Conservation (phyloP, 495 filamentous ascomycete species). For the Trichoderma reesei region DNA sequence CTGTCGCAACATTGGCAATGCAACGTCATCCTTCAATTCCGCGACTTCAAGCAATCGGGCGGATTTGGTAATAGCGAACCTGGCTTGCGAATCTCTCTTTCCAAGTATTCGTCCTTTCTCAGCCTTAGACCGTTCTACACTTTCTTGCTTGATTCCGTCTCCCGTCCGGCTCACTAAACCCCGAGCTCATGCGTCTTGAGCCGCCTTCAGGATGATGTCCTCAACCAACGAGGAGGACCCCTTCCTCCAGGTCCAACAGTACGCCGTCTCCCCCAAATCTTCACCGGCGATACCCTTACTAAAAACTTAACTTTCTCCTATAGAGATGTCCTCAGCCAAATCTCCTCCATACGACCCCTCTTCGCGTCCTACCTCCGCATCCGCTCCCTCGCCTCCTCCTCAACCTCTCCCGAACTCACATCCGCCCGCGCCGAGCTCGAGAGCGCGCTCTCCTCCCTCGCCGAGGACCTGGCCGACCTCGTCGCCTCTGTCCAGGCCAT, state of each 20-base stretch:
- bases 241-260: slow-evolving; percentile 91
- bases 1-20: background rate
- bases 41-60: background rate
- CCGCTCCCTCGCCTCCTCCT: slow-evolving; percentile 56
- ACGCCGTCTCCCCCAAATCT: slow-evolving; percentile 17
- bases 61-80: background rate
- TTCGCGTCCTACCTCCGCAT: slow-evolving; percentile 96
- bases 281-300: background rate
- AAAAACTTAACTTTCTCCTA: slow-evolving; percentile 8
- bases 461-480: slow-evolving; percentile 80
- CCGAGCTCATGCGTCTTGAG: background rate
- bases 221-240: slow-evolving; percentile 71
- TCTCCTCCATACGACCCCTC: slow-evolving; percentile 68
- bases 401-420: slow-evolving; percentile 69
- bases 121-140: background rate
- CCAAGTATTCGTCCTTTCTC: background rate
- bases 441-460: slow-evolving; percentile 61
- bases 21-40: slow-evolving; percentile 7
- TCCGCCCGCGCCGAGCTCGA: slow-evolving; percentile 80
- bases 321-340: slow-evolving; percentile 77
- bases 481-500: slow-evolving; percentile 78
- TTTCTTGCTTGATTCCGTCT: background rate
- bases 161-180: background rate
- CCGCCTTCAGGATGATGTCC: slow-evolving; percentile 50
- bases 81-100: background rate